Evolutionary conservation across 352 stramenopile genomes (phyloP).

Genomic region (Ophiocytium majus): DNA sequence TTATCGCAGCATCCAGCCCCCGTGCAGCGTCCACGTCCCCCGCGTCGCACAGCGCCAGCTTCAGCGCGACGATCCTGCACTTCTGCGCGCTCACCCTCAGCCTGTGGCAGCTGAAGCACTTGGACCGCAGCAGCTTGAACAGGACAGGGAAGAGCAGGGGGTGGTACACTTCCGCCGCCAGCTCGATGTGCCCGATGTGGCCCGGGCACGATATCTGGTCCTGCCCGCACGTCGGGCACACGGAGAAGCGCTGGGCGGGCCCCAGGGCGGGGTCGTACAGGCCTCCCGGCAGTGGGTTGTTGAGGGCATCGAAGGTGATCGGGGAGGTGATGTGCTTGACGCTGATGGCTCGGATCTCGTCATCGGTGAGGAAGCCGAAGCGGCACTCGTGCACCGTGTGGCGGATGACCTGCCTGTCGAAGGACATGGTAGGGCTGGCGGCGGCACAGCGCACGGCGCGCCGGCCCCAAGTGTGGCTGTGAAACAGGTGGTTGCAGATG

Average conservation of each 20-base stretch:
- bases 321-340: conserved; percentile 93
- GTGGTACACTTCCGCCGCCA: conserved; percentile 81
- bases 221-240: conserved; percentile 93
- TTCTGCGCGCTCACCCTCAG: neutral
- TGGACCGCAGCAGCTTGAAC: conserved; percentile 90
- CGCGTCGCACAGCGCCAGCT: conserved; percentile 48
- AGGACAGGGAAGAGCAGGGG: conserved; percentile 91
- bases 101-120: conserved; percentile 97
- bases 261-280: conserved; percentile 95
- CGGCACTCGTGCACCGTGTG: conserved; percentile 78
- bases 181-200: conserved; percentile 96
- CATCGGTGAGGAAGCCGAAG: conserved; percentile 96
- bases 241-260: conserved; percentile 78
- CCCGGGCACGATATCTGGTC: conserved; percentile 91
- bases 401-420: conserved; percentile 54
- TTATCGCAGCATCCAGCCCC: conserved; percentile 19
- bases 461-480: neutral
- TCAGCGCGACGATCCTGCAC: conserved; percentile 9
- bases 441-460: too few relatives aligned
- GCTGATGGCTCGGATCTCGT: conserved; percentile 90
- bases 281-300: conserved; percentile 86
- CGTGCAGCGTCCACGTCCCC: conserved; percentile 14
- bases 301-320: conserved; percentile 88
- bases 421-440: too few relatives aligned
- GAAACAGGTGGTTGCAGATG: neutral